Base-by-base conservation (phyloP, 2,329 filamentous ascomycete species). In the Penicillium sp. region DNA sequence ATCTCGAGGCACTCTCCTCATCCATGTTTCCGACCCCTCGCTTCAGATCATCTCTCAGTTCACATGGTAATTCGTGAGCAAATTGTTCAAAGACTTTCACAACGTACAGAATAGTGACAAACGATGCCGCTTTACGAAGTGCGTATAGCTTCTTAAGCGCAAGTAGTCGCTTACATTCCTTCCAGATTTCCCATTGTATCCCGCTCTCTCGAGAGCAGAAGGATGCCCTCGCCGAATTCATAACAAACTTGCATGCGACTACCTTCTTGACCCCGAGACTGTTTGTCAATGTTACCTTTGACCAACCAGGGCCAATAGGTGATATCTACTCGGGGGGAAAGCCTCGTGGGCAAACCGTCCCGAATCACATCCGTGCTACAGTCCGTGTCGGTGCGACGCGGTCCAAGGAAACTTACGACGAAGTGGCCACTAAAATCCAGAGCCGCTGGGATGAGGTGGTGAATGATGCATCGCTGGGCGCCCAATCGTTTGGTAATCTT, bases 271-370 rank as follows among this genome's bases (percentile, higher is more conserved):
- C 61, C 2, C 62, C 62, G 3, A 59, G 55, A 6, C 51, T 64
- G 12, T 64, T 63, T 53, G 62, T 64, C 48, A 61, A 64, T 28
- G 56, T 63, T 35, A 50, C 57, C 38, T 64, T 61, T 56, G 28
- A 46, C 40, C 52, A 58, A 24, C 42, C 55, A 12, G 49, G 52
- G 14, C 33, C 50, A 14, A 14, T 33, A 33, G 33, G 49, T 12
- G 47, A 62, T 47, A 59, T 55, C 56, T 58, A 60, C 11, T 54
- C 58, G 28, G 59, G 55, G 55, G 46, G 53, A 62, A 54, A 61
- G 57, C 23, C 52, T 54, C 23, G 26, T 54, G 16, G 59, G 56
- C 33, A 54, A 51, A 47, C 47, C 60, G 45, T 54, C 50, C 30
- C 56, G 20, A 59, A 59, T 33, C 47, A 53, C 14, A 56, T 59